These are phyloP conservation scores for Lachancea cidri DNA, from an alignment of 805 yeast genomes.

Conservation along the genomic window DNA sequence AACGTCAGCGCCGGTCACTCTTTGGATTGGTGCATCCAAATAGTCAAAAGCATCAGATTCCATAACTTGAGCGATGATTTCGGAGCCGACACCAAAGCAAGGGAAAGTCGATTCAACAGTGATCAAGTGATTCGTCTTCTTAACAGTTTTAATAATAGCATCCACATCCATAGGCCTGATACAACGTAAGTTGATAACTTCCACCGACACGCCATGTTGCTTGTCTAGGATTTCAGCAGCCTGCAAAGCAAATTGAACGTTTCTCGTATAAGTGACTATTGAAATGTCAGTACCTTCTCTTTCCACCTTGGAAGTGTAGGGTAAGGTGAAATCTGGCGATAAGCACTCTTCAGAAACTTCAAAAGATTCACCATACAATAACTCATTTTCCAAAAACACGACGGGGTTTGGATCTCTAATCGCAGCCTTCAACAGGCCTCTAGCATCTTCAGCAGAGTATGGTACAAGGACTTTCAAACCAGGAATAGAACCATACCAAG, in stretches of 20 bases:
- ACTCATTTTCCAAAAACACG: slow-evolving; percentile 91
- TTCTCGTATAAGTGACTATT: slow-evolving; percentile 87
- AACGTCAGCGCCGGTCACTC: slow-evolving; percentile 99
- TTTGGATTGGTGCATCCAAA: slow-evolving; percentile 96
- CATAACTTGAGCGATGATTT: slow-evolving; percentile 95
- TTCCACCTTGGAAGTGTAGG: slow-evolving; percentile 93
- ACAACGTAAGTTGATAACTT: slow-evolving; percentile 91
- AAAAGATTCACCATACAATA: slow-evolving; percentile 87
- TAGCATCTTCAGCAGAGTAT: slow-evolving; percentile 90
- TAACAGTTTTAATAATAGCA: slow-evolving; percentile 78
- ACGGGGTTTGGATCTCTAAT: slow-evolving; percentile 99
- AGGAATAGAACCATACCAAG: slow-evolving; percentile 98
- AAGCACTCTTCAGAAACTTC: slow-evolving; percentile 85
- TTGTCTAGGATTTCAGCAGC: slow-evolving; percentile 86
- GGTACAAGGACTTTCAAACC: slow-evolving; percentile 97
- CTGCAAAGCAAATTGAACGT: slow-evolving; percentile 76
- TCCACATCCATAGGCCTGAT: slow-evolving; percentile 94
- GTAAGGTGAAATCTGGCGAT: slow-evolving; percentile 83
- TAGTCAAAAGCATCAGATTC: slow-evolving; percentile 97
- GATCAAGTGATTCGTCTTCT: slow-evolving; percentile 94
- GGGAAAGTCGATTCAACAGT: slow-evolving; percentile 98
- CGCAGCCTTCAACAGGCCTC: slow-evolving; percentile 93
- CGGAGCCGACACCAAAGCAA: slow-evolving; percentile 97
- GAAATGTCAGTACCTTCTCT: slow-evolving; percentile 87
- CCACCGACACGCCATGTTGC: slow-evolving; percentile 84